Percentiles rank a stretch among this genome's conserved stretches.
These are phyloP conservation scores for Isabelozyma gotoi DNA, from an alignment of 805 yeast species.

Conservation along the genomic window DNA sequence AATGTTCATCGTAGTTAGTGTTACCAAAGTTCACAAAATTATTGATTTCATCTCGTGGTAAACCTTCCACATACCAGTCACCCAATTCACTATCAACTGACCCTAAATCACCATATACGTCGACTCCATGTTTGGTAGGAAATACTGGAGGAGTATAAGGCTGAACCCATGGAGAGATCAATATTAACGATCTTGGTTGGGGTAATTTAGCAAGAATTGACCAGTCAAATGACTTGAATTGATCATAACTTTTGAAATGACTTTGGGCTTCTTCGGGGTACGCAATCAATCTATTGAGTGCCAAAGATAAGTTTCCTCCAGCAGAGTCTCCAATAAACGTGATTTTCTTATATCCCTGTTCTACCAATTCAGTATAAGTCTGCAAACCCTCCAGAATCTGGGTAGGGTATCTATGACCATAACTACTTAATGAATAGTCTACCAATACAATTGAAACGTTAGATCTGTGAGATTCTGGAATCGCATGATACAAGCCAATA, in stretches of 20 bases:
- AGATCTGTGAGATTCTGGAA: slow-evolving; percentile 12
- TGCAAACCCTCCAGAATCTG: slow-evolving; percentile 21
- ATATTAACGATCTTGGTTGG: slow-evolving; percentile 27
- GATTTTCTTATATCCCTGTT: slow-evolving; percentile 15
- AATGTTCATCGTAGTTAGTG: slow-evolving; percentile 20
- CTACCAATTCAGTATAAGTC: slow-evolving; percentile 4
- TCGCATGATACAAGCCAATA: slow-evolving; percentile 18
- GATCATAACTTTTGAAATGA: slow-evolving; percentile 19
- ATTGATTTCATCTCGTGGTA: slow-evolving; percentile 10
- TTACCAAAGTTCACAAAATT: slow-evolving; percentile 22
- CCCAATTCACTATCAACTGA: slow-evolving; percentile 27
- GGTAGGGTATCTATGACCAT: slow-evolving; percentile 21
- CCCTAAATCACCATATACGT: slow-evolving; percentile 32
- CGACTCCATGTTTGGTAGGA: slow-evolving; percentile 21
- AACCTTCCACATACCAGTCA: slow-evolving; percentile 27
- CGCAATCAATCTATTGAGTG: slow-evolving; percentile 19
- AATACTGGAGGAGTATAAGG: slow-evolving; percentile 21
- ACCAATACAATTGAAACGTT: slow-evolving; percentile 17
- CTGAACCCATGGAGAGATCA: slow-evolving; percentile 37
- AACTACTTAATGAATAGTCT: slow-evolving; percentile 23
- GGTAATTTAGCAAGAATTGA: slow-evolving; percentile 8
- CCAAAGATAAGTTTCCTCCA: slow-evolving; percentile 13
- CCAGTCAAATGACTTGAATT: slow-evolving; percentile 8
- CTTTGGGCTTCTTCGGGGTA: slow-evolving; percentile 29
- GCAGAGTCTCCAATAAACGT: slow-evolving; percentile 20